A percentile compares a stretch with the other conserved stretches of the same genome.
Evolutionary conservation across 257 asterid genomes (phyloP).

Genomic region (Fraxinus excelsior): DNA sequence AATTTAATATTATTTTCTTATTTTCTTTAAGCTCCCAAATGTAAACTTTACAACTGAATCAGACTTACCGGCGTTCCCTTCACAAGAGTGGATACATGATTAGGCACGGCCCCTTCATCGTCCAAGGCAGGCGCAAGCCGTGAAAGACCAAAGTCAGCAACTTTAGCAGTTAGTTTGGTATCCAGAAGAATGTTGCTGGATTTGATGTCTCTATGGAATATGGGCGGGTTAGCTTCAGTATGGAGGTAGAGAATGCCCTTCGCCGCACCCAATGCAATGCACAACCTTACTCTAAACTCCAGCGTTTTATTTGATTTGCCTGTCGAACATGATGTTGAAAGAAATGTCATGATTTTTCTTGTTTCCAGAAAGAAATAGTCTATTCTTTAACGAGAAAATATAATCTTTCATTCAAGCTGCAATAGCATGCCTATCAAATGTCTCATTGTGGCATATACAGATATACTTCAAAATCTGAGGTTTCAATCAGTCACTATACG

Average conservation of each 20-base stretch:
- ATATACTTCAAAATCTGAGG: not conserved
- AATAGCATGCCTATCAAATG: not conserved
- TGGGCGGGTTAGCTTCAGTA: conserved; percentile 87
- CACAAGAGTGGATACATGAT: conserved; percentile 71
- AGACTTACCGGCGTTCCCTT: conserved; percentile 84
- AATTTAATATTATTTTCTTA: not conserved
- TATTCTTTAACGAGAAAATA: not conserved
- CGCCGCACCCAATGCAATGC: conserved; percentile 69
- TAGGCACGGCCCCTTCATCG: conserved; percentile 52
- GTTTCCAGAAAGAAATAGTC: not conserved
- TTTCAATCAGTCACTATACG: not conserved
- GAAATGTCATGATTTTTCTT: not conserved
- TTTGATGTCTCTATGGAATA: conserved; percentile 83
- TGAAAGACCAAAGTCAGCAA: conserved; percentile 88
- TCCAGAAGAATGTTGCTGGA: conserved; percentile 84
- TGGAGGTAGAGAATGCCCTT: conserved; percentile 89
- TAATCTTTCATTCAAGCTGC: not conserved
- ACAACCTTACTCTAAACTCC: conserved; percentile 65
- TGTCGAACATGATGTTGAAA: conserved; percentile 21
- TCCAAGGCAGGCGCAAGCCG: conserved; percentile 76
- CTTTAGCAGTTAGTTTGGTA: conserved; percentile 76
- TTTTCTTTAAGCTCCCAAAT: not conserved
- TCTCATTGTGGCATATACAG: not conserved
- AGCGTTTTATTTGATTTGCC: conserved; percentile 48
- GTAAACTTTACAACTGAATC: not conserved